Evolutionary conservation across 192 early-diverging fungal genomes (phyloP).

Genomic region (Backusella sp.): DNA sequence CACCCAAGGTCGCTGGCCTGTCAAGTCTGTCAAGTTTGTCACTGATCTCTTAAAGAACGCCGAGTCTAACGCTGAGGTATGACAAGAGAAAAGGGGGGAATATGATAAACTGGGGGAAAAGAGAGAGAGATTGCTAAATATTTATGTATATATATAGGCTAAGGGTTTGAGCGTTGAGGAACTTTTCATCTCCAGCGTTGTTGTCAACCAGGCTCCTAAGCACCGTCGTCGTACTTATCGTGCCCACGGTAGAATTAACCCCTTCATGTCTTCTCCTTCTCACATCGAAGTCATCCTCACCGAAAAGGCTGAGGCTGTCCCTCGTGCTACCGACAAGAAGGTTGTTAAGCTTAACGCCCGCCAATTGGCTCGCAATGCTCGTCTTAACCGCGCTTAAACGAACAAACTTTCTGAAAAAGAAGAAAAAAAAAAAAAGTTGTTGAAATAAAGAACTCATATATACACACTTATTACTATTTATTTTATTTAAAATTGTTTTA

Average conservation of each 20-base stretch:
- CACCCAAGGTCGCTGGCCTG: constrained; percentile 93
- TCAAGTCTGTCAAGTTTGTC: constrained; percentile 92
- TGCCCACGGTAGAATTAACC: constrained; percentile 94
- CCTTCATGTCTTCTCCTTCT: constrained; percentile 92
- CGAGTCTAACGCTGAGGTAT: constrained; percentile 92
- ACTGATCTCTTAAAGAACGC: constrained; percentile 93
- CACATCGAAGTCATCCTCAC: constrained; percentile 93
- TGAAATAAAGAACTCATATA: constrained; percentile 4
- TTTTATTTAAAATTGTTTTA: background rate
- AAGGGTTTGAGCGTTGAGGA: constrained; percentile 90
- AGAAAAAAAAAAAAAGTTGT: background rate
- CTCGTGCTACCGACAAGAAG: constrained; percentile 57
- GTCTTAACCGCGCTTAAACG: constrained; percentile 24
- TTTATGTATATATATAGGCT: constrained; percentile 25
- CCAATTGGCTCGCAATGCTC: constrained; percentile 51
- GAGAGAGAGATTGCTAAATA: background rate
- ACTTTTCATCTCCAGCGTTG: constrained; percentile 88
- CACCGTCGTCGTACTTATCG: constrained; percentile 95
- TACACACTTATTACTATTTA: background rate
- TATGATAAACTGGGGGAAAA: background rate
- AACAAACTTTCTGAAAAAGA: background rate
- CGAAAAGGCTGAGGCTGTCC: constrained; percentile 85
- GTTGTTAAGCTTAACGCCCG: constrained; percentile 47
- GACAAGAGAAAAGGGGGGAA: background rate
- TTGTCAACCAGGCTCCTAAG: constrained; percentile 97